Conservation (phyloP, 2,329 filamentous ascomycete species). For the Botrytis porri region DNA sequence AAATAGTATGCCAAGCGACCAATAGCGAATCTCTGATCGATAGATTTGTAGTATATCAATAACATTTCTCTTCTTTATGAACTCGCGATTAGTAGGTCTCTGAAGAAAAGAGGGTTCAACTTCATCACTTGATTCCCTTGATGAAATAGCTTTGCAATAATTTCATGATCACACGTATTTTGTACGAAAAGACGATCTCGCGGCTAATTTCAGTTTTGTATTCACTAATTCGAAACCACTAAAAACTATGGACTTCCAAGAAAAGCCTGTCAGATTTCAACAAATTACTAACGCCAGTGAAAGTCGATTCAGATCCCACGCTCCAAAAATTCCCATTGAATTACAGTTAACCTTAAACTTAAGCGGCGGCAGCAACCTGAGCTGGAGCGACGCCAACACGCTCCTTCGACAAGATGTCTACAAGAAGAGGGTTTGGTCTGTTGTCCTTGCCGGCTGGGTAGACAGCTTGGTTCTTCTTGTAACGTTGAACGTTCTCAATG, state of each 20-base stretch:
- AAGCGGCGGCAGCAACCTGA: conserved; percentile 30
- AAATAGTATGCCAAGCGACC: background rate
- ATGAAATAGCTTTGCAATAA: background rate
- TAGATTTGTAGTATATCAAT: background rate
- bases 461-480: conserved; percentile 77
- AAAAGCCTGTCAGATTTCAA: background rate
- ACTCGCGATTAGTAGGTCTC: background rate
- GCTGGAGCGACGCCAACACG: conserved; percentile 71
- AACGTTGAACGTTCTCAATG: conserved; percentile 80
- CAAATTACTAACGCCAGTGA: background rate
- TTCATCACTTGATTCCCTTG: too few species aligned
- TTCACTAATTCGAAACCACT: background rate
- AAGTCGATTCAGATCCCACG: background rate
- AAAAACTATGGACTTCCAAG: background rate
- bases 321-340: background rate
- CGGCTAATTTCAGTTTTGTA: background rate
- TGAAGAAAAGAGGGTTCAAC: background rate
- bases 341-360: background rate
- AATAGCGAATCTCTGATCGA: background rate
- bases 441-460: conserved; percentile 74
- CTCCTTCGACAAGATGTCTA: conserved; percentile 90
- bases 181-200: background rate
- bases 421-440: conserved; percentile 80
- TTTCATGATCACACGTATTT: background rate
- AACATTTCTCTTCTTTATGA: background rate